Conservation (phyloP, 495 filamentous ascomycete species). For the Penicillium odoratum region DNA sequence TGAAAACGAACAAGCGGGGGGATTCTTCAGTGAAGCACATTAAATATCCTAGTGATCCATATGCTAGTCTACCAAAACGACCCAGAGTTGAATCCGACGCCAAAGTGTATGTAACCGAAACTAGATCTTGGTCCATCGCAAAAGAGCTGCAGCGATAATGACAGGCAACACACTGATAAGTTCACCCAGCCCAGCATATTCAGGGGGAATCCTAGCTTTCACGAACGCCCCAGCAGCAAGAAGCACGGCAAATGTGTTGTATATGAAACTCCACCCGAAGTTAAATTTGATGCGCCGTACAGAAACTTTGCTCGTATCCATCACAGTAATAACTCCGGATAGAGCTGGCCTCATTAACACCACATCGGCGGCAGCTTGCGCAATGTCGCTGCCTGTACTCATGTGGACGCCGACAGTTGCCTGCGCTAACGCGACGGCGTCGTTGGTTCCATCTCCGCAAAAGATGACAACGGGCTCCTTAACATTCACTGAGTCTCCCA, state of each 20-base stretch:
- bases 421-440: conserved; percentile 69
- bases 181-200: conserved; percentile 76
- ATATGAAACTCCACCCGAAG: conserved; percentile 71
- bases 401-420: conserved; percentile 76
- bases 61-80: too few species aligned
- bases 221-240: conserved; percentile 71
- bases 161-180: conserved; percentile 77
- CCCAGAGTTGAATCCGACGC: too few species aligned
- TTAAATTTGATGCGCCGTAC: conserved; percentile 63
- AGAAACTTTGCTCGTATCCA: conserved; percentile 58
- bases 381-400: conserved; percentile 61
- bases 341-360: conserved; percentile 64
- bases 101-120: too few species aligned
- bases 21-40: too few species aligned
- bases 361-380: conserved; percentile 66
- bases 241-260: conserved; percentile 72
- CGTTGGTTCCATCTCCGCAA: conserved; percentile 76
- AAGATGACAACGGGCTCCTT: conserved; percentile 46
- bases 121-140: conserved; percentile 41
- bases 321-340: conserved; percentile 54
- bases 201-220: conserved; percentile 62
- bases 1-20: too few species aligned
- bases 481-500: conserved; percentile 6
- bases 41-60: too few species aligned
- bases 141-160: conserved; percentile 54